phyloP scores from a whole-genome alignment of 2,329 filamentous ascomycete species.

The Teratosphaeria viscida region DNA sequence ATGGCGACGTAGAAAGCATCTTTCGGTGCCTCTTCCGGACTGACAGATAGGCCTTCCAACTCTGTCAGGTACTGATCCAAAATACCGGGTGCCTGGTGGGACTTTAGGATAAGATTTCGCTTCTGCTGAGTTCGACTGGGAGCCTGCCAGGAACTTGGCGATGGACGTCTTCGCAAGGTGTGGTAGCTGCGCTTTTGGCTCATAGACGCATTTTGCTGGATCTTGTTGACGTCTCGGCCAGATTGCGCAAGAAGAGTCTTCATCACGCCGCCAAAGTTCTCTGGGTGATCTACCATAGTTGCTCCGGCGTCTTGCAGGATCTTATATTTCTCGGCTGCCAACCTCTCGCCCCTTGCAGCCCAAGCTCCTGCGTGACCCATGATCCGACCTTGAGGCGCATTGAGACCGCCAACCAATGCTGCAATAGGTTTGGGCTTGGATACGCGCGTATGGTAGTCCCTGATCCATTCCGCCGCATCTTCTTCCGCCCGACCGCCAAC shows the following conservation, averaged over 20 bases:
- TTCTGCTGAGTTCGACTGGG: constrained; percentile 10
- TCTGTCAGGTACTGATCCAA: constrained; percentile 20
- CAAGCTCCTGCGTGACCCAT: constrained; percentile 78
- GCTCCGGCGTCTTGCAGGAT: constrained; percentile 57
- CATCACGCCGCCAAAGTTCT: constrained; percentile 61
- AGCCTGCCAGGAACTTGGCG: constrained; percentile 7
- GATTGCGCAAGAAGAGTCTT: constrained; percentile 46
- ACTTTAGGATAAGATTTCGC: constrained; percentile 16
- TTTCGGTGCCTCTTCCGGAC: constrained; percentile 14
- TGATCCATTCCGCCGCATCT: constrained; percentile 65
- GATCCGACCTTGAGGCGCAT: constrained; percentile 52
- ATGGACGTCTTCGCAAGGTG: constrained; percentile 18
- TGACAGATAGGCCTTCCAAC: constrained; percentile 17
- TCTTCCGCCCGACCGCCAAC: constrained; percentile 60
- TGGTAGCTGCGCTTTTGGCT: constrained; percentile 41
- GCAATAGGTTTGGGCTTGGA: constrained; percentile 63
- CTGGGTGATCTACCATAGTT: constrained; percentile 63
- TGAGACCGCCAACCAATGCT: constrained; percentile 57
- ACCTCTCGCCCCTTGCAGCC: constrained; percentile 54
- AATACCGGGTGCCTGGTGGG: constrained; percentile 14
- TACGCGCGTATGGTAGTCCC: constrained; percentile 47
- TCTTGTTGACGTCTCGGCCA: constrained; percentile 31
- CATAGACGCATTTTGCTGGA: constrained; percentile 22
- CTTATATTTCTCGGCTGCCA: constrained; percentile 54
- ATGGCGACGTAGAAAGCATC: constrained; percentile 46